These are phyloP conservation scores for Leccinum longicurvipes DNA, from an alignment of 768 basidiomycete genomes.

Conservation along the genomic window DNA sequence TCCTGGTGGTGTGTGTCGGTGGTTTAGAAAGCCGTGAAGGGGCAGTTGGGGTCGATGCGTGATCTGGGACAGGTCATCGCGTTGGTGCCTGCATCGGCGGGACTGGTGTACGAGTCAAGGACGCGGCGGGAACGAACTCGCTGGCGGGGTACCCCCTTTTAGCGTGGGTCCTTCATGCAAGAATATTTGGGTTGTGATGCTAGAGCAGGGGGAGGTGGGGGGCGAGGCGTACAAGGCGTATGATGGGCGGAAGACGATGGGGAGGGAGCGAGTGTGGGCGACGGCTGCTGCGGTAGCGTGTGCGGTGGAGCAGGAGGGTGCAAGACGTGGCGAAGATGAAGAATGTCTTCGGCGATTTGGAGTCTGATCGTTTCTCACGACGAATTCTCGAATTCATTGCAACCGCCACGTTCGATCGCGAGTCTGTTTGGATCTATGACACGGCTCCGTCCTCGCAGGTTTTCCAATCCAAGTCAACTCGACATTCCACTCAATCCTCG, in stretches of 20 bases:
- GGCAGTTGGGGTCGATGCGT: slow-evolving; percentile 68
- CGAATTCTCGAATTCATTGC: too few relatives aligned
- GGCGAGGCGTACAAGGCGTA: slow-evolving; percentile 26
- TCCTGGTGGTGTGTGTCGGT: slow-evolving; percentile 70
- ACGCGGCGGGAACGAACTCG: slow-evolving; percentile 36
- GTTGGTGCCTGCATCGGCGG: neutral
- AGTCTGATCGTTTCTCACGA: neutral
- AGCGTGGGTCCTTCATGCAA: slow-evolving; percentile 82
- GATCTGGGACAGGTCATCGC: slow-evolving; percentile 45
- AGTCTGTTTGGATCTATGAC: too few relatives aligned
- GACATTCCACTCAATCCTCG: too few relatives aligned
- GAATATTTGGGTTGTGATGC: slow-evolving; percentile 72
- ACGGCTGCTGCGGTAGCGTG: slow-evolving; percentile 76
- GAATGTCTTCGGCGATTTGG: slow-evolving; percentile 73
- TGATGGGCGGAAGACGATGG: slow-evolving; percentile 50
- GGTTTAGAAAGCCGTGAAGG: slow-evolving; percentile 88
- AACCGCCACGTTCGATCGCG: too few relatives aligned
- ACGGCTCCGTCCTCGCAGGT: too few relatives aligned
- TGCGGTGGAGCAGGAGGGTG: slow-evolving; percentile 76
- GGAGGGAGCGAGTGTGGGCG: slow-evolving; percentile 70
- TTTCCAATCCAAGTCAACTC: too few relatives aligned
- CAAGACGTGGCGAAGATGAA: slow-evolving; percentile 74
- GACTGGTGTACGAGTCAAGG: slow-evolving; percentile 12
- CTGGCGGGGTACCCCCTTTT: slow-evolving; percentile 62
- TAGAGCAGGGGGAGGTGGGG: slow-evolving; percentile 43